phyloP scores from a whole-genome alignment of 2,329 filamentous ascomycete species.

The Fusarium burgessii region DNA sequence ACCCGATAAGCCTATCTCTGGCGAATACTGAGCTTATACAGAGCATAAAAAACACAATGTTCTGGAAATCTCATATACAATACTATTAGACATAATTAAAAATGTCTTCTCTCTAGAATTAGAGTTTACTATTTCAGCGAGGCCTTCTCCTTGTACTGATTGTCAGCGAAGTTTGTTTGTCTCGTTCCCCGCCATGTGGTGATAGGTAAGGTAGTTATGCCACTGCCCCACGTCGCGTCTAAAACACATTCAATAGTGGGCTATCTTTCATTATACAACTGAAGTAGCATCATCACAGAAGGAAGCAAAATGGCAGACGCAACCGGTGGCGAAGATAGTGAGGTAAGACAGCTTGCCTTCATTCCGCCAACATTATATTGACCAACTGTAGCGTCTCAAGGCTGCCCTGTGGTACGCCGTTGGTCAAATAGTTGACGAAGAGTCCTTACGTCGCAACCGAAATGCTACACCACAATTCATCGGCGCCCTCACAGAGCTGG shows the following conservation, averaged over 20 bases:
- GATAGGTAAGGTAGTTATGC: background rate
- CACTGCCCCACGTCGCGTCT: constrained; percentile 39
- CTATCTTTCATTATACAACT: constrained; percentile 8
- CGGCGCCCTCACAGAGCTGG: constrained; percentile 84
- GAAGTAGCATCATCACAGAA: background rate
- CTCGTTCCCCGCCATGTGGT: constrained; percentile 17
- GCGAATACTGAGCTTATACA: background rate
- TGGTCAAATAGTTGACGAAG: constrained; percentile 89
- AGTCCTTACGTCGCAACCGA: constrained; percentile 70
- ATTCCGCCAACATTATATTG: too few species aligned
- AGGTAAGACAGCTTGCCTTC: constrained; percentile 45
- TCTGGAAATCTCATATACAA: background rate
- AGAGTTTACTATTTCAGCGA: background rate
- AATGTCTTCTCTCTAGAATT: background rate
- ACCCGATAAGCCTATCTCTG: background rate
- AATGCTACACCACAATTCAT: constrained; percentile 96
- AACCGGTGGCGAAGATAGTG: constrained; percentile 51
- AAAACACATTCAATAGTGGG: constrained; percentile 12
- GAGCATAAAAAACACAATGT: background rate
- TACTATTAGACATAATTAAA: background rate
- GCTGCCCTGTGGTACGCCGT: constrained; percentile 86
- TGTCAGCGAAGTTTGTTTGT: background rate
- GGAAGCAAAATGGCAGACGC: constrained; percentile 50
- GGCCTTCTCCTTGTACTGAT: background rate
- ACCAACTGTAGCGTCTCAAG: constrained; percentile 75